phyloP scores from a whole-genome alignment of 1,284 basidiomycete species.

The Sanghuangporus sanghuang region DNA sequence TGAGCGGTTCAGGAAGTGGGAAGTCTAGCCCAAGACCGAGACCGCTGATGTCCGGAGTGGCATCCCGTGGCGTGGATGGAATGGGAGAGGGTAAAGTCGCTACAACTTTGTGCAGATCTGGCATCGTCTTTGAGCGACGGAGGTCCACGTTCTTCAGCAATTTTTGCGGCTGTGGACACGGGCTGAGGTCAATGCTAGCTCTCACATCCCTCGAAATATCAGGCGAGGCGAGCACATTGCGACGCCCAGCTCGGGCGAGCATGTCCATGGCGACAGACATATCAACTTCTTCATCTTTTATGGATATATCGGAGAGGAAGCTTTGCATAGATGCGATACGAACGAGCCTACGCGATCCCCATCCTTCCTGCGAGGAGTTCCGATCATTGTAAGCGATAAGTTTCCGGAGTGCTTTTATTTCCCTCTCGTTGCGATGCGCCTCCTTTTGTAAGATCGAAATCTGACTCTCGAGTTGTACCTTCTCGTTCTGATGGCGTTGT shows the following conservation, averaged over 20 bases:
- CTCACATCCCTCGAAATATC: constrained; percentile 1
- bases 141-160: constrained; percentile 3
- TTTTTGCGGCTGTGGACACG: background rate
- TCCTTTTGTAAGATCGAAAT: constrained; percentile 40
- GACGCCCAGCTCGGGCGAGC: constrained; percentile 8
- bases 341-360: background rate
- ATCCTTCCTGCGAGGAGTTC: constrained; percentile 1
- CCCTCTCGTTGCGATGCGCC: constrained; percentile 36
- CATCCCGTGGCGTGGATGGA: background rate
- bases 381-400: constrained; percentile 27
- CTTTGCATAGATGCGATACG: constrained; percentile 16
- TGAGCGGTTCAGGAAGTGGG: constrained; percentile 15
- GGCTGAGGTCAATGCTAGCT: constrained; percentile 11
- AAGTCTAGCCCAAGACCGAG: constrained; percentile 17
- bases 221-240: background rate
- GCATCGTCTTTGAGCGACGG: constrained; percentile 17
- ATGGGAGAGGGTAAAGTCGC: background rate
- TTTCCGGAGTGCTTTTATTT: constrained; percentile 45
- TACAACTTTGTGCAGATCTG: constrained; percentile 6
- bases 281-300: constrained; percentile 10
- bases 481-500: constrained; percentile 35
- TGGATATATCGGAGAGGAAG: constrained; percentile 9
- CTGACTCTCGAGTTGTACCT: constrained; percentile 32
- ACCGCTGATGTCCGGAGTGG: constrained; percentile 13
- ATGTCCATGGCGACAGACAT: constrained; percentile 9